Evolutionary conservation across 2,329 filamentous ascomycete species (phyloP), one percentile per base, ranked within the genome.

Genomic region (Aspergillus udagawae): DNA sequence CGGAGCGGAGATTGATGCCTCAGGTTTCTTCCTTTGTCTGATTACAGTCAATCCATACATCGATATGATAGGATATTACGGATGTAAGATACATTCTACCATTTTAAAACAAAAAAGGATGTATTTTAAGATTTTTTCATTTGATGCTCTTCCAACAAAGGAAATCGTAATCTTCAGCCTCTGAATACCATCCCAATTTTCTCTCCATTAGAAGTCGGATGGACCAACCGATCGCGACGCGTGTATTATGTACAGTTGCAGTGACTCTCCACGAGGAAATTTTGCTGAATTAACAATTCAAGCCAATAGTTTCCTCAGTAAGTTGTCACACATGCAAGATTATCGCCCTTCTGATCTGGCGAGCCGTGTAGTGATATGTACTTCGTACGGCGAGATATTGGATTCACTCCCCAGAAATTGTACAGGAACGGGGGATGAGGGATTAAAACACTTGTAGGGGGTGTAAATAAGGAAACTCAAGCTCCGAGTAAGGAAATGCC

Each of bases 161-260:
- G 67, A 65, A 67, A 68, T 58, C 62, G 58, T 57, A 67, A 63
- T 65, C 65, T 65, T 65, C 63, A 66, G 62, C 62, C 65, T 66
- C 63, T 60, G 56, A 51, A 54, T 49, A 53, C 58, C 54, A 63
- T 58, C 62, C 62, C 61, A 56, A 63, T 58, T 57, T 60, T 61
- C 54, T 56, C 62, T 57, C 57, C 60, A 69, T 65, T 66, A 67
- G 58, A 61, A 56, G 61, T 63, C 61, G 53, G 59, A 55, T 27
- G 55, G 52, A 60, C 53, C 59, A 58, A 58, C 60, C 59, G 61
- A 62, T 61, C 53, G 48, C 53, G 59, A 59, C 60, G 59, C 32
- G 32, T 54, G 52, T 63, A 50, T 27, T 71, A 72, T 72, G 70
- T 72, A 72, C 70, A 72, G 66, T 61, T 67, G 69, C 65, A 66